Evolutionary conservation across 495 filamentous ascomycete genomes (phyloP).

Genomic region (Penicillium riverlandense): DNA sequence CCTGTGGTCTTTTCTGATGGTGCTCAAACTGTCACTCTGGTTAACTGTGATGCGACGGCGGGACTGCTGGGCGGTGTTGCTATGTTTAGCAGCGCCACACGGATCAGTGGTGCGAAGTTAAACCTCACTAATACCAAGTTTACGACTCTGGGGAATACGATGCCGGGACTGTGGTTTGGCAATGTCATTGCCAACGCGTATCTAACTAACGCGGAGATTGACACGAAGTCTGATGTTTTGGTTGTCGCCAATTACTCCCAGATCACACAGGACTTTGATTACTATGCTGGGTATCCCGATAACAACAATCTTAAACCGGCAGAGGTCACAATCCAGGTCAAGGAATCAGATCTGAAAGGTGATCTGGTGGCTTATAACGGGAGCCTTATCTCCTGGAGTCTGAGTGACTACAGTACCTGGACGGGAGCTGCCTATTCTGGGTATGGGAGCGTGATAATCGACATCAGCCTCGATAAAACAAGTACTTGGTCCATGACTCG

Average conservation of each 20-base stretch:
- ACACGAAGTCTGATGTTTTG: constrained; percentile 5
- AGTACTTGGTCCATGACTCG: constrained; percentile 11
- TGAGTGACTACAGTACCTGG: constrained; percentile 4
- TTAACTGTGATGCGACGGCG: constrained; percentile 5
- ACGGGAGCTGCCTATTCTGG: constrained; percentile 11
- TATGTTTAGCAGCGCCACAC: constrained; percentile 6
- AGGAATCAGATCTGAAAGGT: constrained; percentile 4
- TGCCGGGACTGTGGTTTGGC: constrained; percentile 11
- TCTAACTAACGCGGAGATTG: constrained; percentile 1
- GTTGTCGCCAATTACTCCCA: constrained; percentile 11
- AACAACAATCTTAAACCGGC: constrained; percentile 6
- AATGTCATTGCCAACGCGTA: constrained; percentile 5
- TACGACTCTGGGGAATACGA: constrained; percentile 1
- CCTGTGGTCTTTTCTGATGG: constrained; percentile 10
- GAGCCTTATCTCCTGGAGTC: constrained; percentile 5
- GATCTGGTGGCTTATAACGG: constrained; percentile 11
- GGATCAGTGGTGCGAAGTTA: constrained; percentile 1
- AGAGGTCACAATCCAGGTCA: constrained; percentile 1
- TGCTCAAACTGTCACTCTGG: constrained; percentile 1
- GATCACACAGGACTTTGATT: constrained; percentile 11
- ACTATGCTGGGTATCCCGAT: constrained; percentile 8
- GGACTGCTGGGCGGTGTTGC: constrained; percentile 9
- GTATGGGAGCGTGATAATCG: constrained; percentile 3
- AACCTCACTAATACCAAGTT: constrained; percentile 10
- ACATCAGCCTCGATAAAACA: constrained; percentile 8